Conservation (phyloP, 2,329 filamentous ascomycete species). For the Fusarium sterilihyphosum region DNA sequence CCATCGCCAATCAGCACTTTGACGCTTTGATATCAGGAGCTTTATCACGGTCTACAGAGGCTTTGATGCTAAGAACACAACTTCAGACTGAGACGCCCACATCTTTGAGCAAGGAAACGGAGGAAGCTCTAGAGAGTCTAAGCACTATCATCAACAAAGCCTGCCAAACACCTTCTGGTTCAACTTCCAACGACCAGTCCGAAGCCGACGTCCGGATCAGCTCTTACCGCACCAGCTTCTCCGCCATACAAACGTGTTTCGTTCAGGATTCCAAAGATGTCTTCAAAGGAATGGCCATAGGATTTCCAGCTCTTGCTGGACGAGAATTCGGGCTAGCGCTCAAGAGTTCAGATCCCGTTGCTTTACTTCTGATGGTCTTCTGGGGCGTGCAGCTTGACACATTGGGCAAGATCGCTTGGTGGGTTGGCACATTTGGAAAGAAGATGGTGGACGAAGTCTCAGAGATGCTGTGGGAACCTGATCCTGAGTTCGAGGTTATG, state of each 20-base stretch:
- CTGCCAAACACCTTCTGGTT: not conserved
- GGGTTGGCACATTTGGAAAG: conserved; percentile 37
- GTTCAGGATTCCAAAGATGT: conserved; percentile 48
- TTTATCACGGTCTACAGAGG: conserved; percentile 27
- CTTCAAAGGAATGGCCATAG: conserved; percentile 46
- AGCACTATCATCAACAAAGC: conserved; percentile 26
- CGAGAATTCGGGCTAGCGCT: conserved; percentile 46
- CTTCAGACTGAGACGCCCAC: conserved; percentile 1
- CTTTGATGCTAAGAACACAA: conserved; percentile 15
- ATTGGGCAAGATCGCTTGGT: conserved; percentile 38
- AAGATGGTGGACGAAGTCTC: conserved; percentile 38
- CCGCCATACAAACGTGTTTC: conserved; percentile 48
- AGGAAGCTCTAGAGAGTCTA: conserved; percentile 19
- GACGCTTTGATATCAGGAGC: conserved; percentile 32
- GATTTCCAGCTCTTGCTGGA: conserved; percentile 46
- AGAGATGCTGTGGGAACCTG: conserved; percentile 6
- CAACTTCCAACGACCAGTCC: not conserved
- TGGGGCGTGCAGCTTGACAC: conserved; percentile 50
- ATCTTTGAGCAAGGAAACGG: not conserved
- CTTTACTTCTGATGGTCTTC: conserved; percentile 50
- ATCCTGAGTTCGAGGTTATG: not conserved
- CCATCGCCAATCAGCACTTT: conserved; percentile 29
- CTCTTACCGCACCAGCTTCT: conserved; percentile 37
- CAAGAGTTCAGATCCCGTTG: conserved; percentile 47
- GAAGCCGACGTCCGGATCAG: not conserved